These are phyloP conservation scores for Byssoonygena ceratinophila DNA, from an alignment of 2,329 filamentous ascomycete species.

Conservation along the genomic window DNA sequence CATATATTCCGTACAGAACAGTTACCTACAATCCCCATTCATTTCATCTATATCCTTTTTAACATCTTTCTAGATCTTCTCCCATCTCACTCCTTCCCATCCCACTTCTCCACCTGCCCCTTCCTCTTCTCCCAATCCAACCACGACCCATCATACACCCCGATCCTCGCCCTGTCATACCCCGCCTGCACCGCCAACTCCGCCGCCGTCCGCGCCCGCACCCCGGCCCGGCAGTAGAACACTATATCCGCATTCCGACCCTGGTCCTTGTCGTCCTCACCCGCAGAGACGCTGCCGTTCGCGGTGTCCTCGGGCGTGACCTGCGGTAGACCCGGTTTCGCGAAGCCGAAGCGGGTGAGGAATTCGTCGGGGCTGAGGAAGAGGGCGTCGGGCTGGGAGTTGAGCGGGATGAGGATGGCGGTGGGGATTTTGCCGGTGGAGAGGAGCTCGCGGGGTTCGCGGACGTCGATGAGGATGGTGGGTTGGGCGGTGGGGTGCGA, in stretches of 20 bases:
- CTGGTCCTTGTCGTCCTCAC: too few species aligned
- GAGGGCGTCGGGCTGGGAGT: slow-evolving; percentile 65
- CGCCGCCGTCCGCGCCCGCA: slow-evolving; percentile 68
- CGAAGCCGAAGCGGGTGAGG: slow-evolving; percentile 67
- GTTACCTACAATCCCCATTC: too few species aligned
- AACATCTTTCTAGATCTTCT: neutral
- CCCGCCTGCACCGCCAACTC: slow-evolving; percentile 65
- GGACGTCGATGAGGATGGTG: slow-evolving; percentile 38
- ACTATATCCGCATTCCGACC: slow-evolving; percentile 47
- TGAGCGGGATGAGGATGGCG: slow-evolving; percentile 72
- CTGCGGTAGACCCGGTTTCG: slow-evolving; percentile 46
- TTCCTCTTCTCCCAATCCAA: slow-evolving; percentile 69
- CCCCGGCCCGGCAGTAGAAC: slow-evolving; percentile 90
- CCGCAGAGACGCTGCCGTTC: too few species aligned
- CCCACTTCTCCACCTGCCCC: slow-evolving; percentile 49
- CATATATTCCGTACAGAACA: too few species aligned
- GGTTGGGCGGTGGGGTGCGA: slow-evolving; percentile 22
- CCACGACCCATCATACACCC: slow-evolving; percentile 44
- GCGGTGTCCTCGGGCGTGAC: neutral
- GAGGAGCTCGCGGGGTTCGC: slow-evolving; percentile 39
- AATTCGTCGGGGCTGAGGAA: slow-evolving; percentile 70
- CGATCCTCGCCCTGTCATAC: slow-evolving; percentile 53
- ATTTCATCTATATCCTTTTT: too few species aligned
- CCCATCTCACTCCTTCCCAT: slow-evolving; percentile 14
- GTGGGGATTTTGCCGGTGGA: slow-evolving; percentile 56